Evolutionary conservation across 805 yeast genomes (phyloP), one percentile per base, ranked within the genome.

Genomic region (Candida boleticola): DNA sequence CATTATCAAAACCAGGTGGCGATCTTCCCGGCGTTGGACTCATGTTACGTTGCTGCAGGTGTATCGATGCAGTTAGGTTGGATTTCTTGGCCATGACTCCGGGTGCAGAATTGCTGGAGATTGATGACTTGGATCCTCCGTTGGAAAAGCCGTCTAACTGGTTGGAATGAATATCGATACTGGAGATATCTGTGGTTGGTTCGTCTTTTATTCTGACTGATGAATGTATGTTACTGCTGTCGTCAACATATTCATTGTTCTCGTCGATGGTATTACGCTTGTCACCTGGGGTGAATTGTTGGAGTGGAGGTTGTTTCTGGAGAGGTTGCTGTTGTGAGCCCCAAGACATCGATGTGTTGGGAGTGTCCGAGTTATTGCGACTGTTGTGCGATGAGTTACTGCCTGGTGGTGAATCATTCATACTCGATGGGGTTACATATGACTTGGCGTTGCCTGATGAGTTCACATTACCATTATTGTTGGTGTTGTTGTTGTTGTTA

Each of bases 381-480:
- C 29, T 20, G 17, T 31, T 47, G 39, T 3, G 48, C 49, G 41
- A 52, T 45, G 41, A 26, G 23, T 18, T 18, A 22, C 29, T 37
- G 11, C 34, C 42, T 14, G 55, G 55, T 11, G 61, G 60, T 25
- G 57, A 53, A 16, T 61, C 63, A 26, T 51, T 55, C 46, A 64
- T 60, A 40, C 64, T 58, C 33, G 62, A 50, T 2, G 71, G 71
- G 1, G 71, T 64, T 20, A 54, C 52, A 18, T 48, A 38, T 11
- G 38, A 23, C 37, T 19, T 34, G 5, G 26, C n/a, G 29, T 23
- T 23, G n/a, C n/a, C n/a, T 11, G 39, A 22, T 4, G 27, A 11
- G 11, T 11, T 16, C 11, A 25, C 16, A 13, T n/a, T 35, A 14
- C 29, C 29, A 5, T 35, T 35, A 11, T 13, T 21, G 11, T 19